A percentile compares a stretch with the other conserved stretches of the same genome.
These are phyloP conservation scores for Phlegmacium glaucopus DNA, from an alignment of 768 basidiomycete genomes.

Conservation along the genomic window DNA sequence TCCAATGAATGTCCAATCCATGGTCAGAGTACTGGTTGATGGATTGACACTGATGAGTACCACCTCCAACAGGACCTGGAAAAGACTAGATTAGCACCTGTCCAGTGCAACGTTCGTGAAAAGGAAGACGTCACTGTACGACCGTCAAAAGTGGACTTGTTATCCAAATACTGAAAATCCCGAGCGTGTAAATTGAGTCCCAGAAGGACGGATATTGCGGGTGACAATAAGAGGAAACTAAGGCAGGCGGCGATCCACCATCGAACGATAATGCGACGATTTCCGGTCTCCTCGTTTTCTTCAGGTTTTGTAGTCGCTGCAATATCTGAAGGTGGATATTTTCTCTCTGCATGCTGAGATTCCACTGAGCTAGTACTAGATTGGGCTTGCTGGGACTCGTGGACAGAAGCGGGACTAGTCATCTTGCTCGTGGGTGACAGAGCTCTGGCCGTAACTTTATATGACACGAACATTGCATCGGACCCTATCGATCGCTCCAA, in stretches of 20 bases:
- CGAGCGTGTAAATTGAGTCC: slow-evolving; percentile 12
- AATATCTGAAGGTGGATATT: too few relatives aligned
- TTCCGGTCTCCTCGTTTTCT: not conserved
- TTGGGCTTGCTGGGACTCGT: too few relatives aligned
- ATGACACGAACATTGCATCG: slow-evolving; percentile 9
- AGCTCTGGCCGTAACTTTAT: too few relatives aligned
- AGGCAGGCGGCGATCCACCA: slow-evolving; percentile 16
- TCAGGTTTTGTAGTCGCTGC: too few relatives aligned
- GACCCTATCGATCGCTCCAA: too few relatives aligned
- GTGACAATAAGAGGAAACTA: slow-evolving; percentile 9
- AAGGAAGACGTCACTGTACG: slow-evolving; percentile 1
- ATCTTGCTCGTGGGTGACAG: too few relatives aligned
- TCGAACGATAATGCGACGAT: slow-evolving; percentile 6
- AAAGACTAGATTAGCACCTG: too few relatives aligned
- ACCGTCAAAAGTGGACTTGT: slow-evolving; percentile 6
- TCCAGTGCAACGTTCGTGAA: too few relatives aligned
- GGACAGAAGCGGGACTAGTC: too few relatives aligned
- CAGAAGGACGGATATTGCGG: slow-evolving; percentile 13
- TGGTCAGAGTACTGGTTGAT: slow-evolving; percentile 10
- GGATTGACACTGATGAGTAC: slow-evolving; percentile 20
- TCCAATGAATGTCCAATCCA: slow-evolving; percentile 19
- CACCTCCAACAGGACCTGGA: slow-evolving; percentile 10
- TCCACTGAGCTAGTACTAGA: too few relatives aligned
- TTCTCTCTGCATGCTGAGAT: too few relatives aligned
- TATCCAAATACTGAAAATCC: slow-evolving; percentile 11